phyloP scores from a whole-genome alignment of 345 rosid species.

The Rhizophora mangle region DNA sequence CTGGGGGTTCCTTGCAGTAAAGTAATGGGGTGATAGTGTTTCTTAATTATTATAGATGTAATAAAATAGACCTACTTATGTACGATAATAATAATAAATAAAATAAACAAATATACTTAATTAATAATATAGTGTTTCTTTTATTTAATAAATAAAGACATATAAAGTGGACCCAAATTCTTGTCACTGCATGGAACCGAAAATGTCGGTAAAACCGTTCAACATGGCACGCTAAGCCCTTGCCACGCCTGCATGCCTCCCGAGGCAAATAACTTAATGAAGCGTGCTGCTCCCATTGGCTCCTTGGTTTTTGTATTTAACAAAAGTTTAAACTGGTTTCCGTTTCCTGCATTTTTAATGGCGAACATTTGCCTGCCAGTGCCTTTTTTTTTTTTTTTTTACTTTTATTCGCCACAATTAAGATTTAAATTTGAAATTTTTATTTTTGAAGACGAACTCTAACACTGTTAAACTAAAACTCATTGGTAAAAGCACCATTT shows the following conservation, averaged over 20 bases:
- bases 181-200: background rate
- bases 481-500: no score
- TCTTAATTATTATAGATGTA: no score
- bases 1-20: no score
- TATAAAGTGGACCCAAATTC: background rate
- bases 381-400: no score
- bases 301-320: background rate
- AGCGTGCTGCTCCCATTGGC: background rate
- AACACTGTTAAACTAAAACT: no score
- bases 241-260: conserved; percentile 25
- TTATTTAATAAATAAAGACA: background rate
- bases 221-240: conserved; percentile 27
- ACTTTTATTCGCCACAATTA: no score
- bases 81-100: no score
- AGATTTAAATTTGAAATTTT: no score
- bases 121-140: background rate
- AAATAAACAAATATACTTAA: background rate
- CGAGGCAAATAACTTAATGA: background rate
- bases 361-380: background rate
- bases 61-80: no score
- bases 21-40: no score
- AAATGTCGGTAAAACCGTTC: conserved; percentile 16
- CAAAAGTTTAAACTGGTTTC: no score
- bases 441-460: no score
- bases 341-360: background rate